These are phyloP conservation scores for Aureobasidium sp. DNA, from an alignment of 2,329 filamentous ascomycete species.

Conservation along the genomic window DNA sequence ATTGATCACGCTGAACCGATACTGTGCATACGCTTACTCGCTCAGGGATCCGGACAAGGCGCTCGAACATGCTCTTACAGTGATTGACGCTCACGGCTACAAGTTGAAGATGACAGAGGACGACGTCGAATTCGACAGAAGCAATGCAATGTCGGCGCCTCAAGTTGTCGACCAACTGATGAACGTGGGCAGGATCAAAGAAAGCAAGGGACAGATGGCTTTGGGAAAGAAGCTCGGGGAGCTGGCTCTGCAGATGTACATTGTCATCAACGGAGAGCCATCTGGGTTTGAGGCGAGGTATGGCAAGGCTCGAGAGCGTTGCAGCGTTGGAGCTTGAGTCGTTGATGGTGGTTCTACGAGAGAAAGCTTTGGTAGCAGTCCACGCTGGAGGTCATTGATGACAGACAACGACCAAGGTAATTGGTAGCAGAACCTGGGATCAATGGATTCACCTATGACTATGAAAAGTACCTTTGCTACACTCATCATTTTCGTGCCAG, in stretches of 20 bases:
- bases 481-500: too few relatives aligned
- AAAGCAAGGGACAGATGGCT: neutral
- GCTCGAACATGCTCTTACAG: neutral
- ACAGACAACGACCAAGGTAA: neutral
- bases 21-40: neutral
- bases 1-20: neutral
- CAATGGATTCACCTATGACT: neutral
- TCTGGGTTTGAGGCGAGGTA: neutral
- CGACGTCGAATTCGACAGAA: neutral
- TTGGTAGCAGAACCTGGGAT: neutral
- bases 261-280: conserved; percentile 3
- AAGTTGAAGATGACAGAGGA: neutral
- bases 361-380: neutral
- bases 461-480: too few relatives aligned
- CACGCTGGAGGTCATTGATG: neutral
- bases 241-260: neutral
- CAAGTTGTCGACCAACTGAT: conserved; percentile 3
- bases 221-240: neutral
- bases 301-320: neutral
- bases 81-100: neutral
- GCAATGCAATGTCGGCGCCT: conserved; percentile 1
- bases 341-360: too few relatives aligned
- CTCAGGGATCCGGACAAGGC: neutral
- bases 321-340: neutral
- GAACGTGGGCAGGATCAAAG: neutral